These are phyloP conservation scores for Stachybotrys echinatus DNA, from an alignment of 2,329 filamentous ascomycete species.

Conservation along the genomic window DNA sequence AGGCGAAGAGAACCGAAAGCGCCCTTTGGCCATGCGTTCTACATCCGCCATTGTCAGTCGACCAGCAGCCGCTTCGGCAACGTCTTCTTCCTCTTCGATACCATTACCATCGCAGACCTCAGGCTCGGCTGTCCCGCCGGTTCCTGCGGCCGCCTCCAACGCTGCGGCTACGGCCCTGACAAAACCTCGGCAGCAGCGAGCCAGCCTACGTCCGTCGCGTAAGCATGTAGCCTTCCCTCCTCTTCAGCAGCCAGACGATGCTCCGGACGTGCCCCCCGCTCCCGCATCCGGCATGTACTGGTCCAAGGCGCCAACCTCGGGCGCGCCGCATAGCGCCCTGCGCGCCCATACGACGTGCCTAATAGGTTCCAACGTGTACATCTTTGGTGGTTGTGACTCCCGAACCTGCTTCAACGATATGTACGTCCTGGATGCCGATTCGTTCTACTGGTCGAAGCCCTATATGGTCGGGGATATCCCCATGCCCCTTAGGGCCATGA, in stretches of 20 bases:
- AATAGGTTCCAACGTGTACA: conserved; percentile 60
- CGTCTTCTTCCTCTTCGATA: conserved; percentile 2
- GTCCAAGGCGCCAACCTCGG: conserved; percentile 61
- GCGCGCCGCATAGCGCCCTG: conserved; percentile 53
- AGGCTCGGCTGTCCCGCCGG: neutral
- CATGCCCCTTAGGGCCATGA: conserved; percentile 63
- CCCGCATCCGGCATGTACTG: conserved; percentile 70
- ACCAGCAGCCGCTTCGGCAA: conserved; percentile 17
- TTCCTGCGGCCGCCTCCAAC: conserved; percentile 12
- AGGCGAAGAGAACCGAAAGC: conserved; percentile 20
- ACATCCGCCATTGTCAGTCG: conserved; percentile 45
- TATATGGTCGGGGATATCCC: conserved; percentile 60
- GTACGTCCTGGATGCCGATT: conserved; percentile 64
- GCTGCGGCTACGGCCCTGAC: conserved; percentile 10
- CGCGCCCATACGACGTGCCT: conserved; percentile 64
- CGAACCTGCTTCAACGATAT: conserved; percentile 64
- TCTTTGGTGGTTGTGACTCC: conserved; percentile 65
- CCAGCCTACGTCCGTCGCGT: conserved; percentile 20
- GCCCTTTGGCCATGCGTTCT: conserved; percentile 43
- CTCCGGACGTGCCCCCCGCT: conserved; percentile 55
- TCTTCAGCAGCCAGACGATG: conserved; percentile 49
- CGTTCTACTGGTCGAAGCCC: conserved; percentile 65
- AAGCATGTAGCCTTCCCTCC: conserved; percentile 48
- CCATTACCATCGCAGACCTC: conserved; percentile 8
- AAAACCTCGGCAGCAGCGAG: neutral